Conservation (phyloP, 495 filamentous ascomycete species). For the Apodospora peruviana region DNA sequence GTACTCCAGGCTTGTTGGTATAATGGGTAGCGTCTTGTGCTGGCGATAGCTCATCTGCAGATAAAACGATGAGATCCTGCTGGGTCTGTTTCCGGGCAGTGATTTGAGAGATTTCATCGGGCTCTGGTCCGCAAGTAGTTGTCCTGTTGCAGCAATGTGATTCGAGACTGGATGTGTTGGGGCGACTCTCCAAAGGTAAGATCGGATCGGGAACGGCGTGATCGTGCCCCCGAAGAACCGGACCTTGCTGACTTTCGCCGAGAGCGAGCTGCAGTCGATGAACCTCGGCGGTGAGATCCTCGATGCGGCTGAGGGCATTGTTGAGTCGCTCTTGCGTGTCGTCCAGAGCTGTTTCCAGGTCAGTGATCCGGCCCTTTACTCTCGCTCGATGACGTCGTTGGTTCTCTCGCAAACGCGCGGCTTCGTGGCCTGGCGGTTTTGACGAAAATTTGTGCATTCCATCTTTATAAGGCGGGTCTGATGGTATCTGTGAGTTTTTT, state of each 20-base stretch:
- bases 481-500: not conserved
- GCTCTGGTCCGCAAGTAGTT: not conserved
- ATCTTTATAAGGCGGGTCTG: not conserved
- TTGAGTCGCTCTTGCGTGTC: constrained; percentile 12
- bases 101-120: not conserved
- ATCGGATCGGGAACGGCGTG: not conserved
- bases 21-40: not conserved
- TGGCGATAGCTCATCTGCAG: not conserved
- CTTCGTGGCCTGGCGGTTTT: constrained; percentile 18
- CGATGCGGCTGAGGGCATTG: constrained; percentile 13
- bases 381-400: constrained; percentile 28
- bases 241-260: not conserved
- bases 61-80: not conserved
- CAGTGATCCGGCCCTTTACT: constrained; percentile 19
- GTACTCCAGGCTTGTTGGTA: not conserved
- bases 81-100: not conserved
- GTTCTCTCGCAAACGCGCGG: constrained; percentile 23
- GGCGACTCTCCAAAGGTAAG: not conserved
- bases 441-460: constrained; percentile 17
- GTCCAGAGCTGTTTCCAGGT: constrained; percentile 16
- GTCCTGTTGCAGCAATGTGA: not conserved
- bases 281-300: constrained; percentile 14
- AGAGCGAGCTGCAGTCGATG: constrained; percentile 5
- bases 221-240: not conserved
- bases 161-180: not conserved